Evolutionary conservation across 2,329 filamentous ascomycete genomes (phyloP).

Genomic region (Ambrosiella beaveri): DNA sequence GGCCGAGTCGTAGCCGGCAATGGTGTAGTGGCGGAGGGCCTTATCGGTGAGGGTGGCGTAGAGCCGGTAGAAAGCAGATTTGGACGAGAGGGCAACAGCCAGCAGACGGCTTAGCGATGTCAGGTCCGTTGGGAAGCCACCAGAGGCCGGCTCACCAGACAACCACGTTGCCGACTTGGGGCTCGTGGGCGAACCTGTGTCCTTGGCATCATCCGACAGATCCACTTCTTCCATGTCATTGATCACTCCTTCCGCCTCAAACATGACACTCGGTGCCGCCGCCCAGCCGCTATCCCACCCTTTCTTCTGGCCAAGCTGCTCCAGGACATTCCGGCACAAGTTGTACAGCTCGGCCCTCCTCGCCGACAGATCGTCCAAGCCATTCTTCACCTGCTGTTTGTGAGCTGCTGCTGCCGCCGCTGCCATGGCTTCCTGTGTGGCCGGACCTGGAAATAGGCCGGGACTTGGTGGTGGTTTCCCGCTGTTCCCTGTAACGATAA

Average conservation of each 20-base stretch:
- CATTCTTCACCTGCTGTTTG: conserved; percentile 37
- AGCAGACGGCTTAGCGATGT: conserved; percentile 33
- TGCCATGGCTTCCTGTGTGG: conserved; percentile 22
- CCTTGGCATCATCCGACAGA: conserved; percentile 28
- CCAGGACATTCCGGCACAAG: conserved; percentile 62
- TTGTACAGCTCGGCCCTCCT: conserved; percentile 67
- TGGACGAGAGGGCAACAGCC: conserved; percentile 40
- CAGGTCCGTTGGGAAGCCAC: neutral
- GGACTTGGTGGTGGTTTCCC: conserved; percentile 28
- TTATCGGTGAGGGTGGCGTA: conserved; percentile 71
- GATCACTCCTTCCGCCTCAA: conserved; percentile 23
- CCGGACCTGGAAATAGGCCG: conserved; percentile 33
- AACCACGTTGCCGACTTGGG: too few species aligned
- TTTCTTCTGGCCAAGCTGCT: conserved; percentile 51
- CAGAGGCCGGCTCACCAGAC: too few species aligned
- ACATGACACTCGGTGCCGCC: conserved; percentile 34
- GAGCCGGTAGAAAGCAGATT: conserved; percentile 46
- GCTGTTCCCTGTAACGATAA: conserved; percentile 21
- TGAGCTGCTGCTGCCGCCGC: conserved; percentile 22
- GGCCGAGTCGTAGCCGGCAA: conserved; percentile 62
- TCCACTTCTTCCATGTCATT: conserved; percentile 39
- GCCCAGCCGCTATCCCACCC: conserved; percentile 68
- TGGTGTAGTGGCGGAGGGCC: conserved; percentile 64
- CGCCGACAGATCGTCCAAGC: conserved; percentile 67
- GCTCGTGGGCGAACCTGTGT: neutral